Conservation (phyloP, 192 early-diverging fungal genomes). For the Dissophora ornata region DNA sequence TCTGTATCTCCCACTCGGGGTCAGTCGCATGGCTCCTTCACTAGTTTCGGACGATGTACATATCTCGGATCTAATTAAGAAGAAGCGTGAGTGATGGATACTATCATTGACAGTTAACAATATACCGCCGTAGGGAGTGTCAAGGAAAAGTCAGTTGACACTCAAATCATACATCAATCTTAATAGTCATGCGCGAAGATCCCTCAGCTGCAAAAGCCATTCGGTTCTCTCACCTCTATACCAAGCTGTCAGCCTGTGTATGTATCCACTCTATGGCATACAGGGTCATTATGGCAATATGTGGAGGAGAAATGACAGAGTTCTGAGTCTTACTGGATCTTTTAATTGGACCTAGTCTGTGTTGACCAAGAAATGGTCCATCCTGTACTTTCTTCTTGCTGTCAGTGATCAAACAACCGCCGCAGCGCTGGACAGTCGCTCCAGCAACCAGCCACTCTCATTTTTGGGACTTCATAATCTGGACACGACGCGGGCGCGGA, state of each 20-base stretch:
- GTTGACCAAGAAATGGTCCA: constrained; percentile 67
- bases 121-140: too few species aligned
- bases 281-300: too few species aligned
- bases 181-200: constrained; percentile 65
- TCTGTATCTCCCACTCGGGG: too few species aligned
- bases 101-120: too few species aligned
- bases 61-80: constrained; percentile 70
- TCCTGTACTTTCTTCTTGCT: constrained; percentile 65
- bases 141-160: not conserved
- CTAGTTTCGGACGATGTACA: constrained; percentile 66
- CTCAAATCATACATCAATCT: not conserved
- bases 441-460: constrained; percentile 27
- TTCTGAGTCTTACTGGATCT: too few species aligned
- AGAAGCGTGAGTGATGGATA: constrained; percentile 71
- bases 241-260: constrained; percentile 64
- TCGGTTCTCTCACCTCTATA: constrained; percentile 69
- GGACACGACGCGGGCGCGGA: constrained; percentile 25
- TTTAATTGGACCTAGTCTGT: too few species aligned
- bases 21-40: constrained; percentile 66
- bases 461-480: constrained; percentile 48
- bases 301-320: too few species aligned
- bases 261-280: constrained; percentile 53
- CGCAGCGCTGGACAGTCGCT: constrained; percentile 5
- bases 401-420: constrained; percentile 53
- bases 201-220: constrained; percentile 62